These are phyloP conservation scores for Penicillium digitatum DNA, from an alignment of 2,329 filamentous ascomycete species.

Conservation along the genomic window DNA sequence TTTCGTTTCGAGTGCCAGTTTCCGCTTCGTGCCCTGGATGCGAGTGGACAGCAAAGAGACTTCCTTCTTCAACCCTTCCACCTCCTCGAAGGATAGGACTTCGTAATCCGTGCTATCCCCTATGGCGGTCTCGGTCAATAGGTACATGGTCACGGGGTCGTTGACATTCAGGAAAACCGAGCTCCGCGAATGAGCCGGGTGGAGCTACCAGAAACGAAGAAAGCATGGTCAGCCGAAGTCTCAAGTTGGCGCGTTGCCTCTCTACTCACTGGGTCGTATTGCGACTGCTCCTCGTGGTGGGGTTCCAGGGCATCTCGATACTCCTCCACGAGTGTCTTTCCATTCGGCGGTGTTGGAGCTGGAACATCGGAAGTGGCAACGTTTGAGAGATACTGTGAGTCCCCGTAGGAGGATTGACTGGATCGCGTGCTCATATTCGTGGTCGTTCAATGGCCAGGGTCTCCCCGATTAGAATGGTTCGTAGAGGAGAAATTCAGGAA, in stretches of 20 bases:
- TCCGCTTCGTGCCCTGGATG: conserved; percentile 77
- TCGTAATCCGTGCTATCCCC: conserved; percentile 81
- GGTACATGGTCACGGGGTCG: conserved; percentile 73
- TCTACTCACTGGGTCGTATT: conserved; percentile 55
- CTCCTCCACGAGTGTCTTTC: conserved; percentile 54
- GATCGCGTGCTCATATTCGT: conserved; percentile 40
- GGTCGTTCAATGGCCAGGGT: conserved; percentile 12
- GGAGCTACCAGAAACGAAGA: conserved; percentile 53
- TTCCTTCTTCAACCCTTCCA: conserved; percentile 88
- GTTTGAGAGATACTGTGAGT: conserved; percentile 38
- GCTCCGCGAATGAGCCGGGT: conserved; percentile 40
- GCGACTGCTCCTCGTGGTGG: conserved; percentile 53
- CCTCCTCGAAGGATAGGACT: conserved; percentile 84
- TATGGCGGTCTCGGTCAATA: conserved; percentile 90
- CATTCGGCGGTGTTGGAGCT: conserved; percentile 27
- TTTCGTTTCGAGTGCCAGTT: conserved; percentile 85
- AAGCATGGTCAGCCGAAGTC: conserved; percentile 14
- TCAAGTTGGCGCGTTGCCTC: neutral
- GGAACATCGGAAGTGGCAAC: conserved; percentile 32
- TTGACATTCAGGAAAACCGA: conserved; percentile 43
- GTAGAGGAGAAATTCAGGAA: conserved; percentile 13
- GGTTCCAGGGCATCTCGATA: conserved; percentile 57
- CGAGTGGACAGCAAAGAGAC: conserved; percentile 66
- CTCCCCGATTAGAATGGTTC: conserved; percentile 5
- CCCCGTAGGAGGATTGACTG: conserved; percentile 42